Conservation (phyloP, 2,329 filamentous ascomycete species). For the Metarhizium humberi region DNA sequence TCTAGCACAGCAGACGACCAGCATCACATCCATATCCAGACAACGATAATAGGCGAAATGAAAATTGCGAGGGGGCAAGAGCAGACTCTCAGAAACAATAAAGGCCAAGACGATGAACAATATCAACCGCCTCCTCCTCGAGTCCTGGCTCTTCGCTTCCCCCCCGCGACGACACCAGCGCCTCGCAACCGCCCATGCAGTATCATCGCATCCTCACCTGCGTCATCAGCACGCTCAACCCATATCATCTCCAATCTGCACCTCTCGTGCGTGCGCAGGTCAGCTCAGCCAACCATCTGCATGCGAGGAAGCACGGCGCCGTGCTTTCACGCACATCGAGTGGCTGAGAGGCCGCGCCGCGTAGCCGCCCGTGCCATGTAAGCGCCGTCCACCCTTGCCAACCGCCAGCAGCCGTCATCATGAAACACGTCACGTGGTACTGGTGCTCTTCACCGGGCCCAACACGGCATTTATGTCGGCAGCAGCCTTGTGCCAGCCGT, state of each 20-base stretch:
- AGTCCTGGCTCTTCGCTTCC: not conserved
- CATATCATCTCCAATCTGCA: not conserved
- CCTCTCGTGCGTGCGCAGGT: not conserved
- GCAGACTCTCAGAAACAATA: not conserved
- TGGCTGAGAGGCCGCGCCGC: not conserved
- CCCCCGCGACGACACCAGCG: not conserved
- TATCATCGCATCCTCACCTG: not conserved
- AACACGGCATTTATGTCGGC: not conserved
- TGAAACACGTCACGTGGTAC: not conserved
- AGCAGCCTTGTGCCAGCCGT: not conserved
- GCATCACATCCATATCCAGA: constrained; percentile 22
- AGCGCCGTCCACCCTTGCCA: not conserved
- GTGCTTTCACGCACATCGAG: not conserved
- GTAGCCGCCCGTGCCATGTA: not conserved
- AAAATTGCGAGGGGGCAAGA: not conserved
- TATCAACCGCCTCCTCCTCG: not conserved
- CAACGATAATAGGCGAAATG: constrained; percentile 6
- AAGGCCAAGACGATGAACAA: not conserved
- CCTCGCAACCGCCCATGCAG: not conserved
- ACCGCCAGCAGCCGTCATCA: not conserved
- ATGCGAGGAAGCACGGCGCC: not conserved
- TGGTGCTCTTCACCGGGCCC: not conserved
- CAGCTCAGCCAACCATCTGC: not conserved
- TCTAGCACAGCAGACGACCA: constrained; percentile 21
- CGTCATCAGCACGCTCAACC: not conserved